These are phyloP conservation scores for Hymenoscyphus occultus DNA, from an alignment of 2,329 filamentous ascomycete species.

Conservation along the genomic window DNA sequence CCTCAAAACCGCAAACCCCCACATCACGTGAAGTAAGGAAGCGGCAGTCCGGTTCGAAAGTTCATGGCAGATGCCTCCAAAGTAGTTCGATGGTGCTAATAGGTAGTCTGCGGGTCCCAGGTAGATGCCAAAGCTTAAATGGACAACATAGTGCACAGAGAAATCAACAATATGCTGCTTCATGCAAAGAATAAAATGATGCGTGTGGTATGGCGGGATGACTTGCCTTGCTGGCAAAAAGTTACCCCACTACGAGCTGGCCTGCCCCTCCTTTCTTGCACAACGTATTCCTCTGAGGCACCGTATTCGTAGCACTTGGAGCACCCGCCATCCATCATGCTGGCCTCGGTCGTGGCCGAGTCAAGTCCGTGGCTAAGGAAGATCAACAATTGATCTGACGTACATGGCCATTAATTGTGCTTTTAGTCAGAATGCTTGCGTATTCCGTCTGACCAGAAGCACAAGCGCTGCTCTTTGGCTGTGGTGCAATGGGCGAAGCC, in stretches of 20 bases:
- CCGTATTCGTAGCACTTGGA: background rate
- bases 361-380: conserved; percentile 6
- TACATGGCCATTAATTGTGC: background rate
- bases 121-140: conserved; percentile 5
- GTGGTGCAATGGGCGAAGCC: conserved; percentile 5
- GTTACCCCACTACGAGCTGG: conserved; percentile 6
- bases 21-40: background rate
- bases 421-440: too few relatives aligned
- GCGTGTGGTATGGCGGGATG: background rate
- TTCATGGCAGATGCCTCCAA: background rate
- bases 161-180: background rate
- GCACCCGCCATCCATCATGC: background rate
- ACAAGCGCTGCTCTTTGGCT: background rate
- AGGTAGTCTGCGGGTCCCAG: background rate
- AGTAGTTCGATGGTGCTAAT: background rate
- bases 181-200: background rate
- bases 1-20: background rate
- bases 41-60: background rate
- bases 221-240: conserved; percentile 1
- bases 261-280: conserved; percentile 14
- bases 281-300: background rate
- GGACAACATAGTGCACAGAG: background rate
- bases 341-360: background rate
- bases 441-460: background rate
- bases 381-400: background rate